Base-by-base conservation (phyloP, 163 green algal genomes). In the Trebouxia gelatinosa region DNA sequence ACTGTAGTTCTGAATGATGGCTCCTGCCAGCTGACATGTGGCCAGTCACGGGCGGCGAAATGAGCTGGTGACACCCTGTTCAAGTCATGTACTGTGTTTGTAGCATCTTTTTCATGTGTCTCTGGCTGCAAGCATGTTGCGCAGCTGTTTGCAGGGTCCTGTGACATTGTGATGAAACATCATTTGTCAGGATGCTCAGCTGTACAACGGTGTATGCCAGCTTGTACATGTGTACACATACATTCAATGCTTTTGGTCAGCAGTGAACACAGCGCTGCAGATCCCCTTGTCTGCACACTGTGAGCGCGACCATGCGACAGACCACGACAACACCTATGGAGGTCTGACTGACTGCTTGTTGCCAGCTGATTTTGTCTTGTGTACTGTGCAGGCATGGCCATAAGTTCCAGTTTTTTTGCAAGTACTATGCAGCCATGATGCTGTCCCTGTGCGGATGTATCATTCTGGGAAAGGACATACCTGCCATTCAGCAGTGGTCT, bases 371-470 rank as follows among this genome's bases (percentile, higher is more conserved):
- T 54, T 13, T 54, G 43, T 9, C 40, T 11, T 75, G 28, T 54
- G 66, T 57, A 43, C 37, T 26, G 6, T 68, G 51, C 54, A 72
- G 58, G 74, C 38, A 71, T 38, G 57, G 61, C 4, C 74, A 58
- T 23, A 59, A 61, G 26, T 80, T 82, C 35, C 77, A 78, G 29
- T 82, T 82, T 28, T 75, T 70, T 4, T 34, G 75, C 51, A 82
- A 82, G 67, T 82, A 78, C 68, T 78, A 34, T 5, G 23, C 46
- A 2, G 74, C 57, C 39, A 64, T 58, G 11, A 57, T n/a, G 13
- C 26, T 19, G n/a, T 50, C 38, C n/a, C 40, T 79, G 5, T 68
- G 59, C 54, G 39, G 46, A 7, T 57, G 39, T 19, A 28, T 72
- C 6, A 43, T 64, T 32, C 51, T 78, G 17, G 34, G 32, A 4